These are phyloP conservation scores for Skeletonema menzelii DNA, from an alignment of 108 stramenopile species.

Conservation along the genomic window DNA sequence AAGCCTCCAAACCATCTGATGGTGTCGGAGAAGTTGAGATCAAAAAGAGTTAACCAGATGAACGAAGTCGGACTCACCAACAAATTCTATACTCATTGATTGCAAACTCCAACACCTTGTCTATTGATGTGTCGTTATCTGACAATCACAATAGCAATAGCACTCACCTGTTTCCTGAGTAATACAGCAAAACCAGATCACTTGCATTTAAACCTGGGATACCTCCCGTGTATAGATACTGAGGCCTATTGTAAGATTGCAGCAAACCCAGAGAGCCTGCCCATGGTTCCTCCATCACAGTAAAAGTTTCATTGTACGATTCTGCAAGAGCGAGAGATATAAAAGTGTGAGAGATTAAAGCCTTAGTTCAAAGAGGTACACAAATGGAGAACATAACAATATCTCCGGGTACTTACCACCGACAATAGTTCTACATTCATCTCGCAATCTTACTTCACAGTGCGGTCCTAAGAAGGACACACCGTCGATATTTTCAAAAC, in stretches of 20 bases:
- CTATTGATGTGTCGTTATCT: neutral
- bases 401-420: neutral
- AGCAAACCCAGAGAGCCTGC: neutral
- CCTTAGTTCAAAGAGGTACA: neutral
- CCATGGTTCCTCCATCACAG: neutral
- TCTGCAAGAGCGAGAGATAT: neutral
- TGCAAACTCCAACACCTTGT: neutral
- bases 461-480: neutral
- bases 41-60: neutral
- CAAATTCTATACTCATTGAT: neutral
- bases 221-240: neutral
- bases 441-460: neutral
- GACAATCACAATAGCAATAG: too few species aligned
- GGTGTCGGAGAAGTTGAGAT: neutral
- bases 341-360: too few species aligned
- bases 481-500: neutral
- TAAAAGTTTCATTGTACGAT: neutral
- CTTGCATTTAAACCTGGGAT: neutral
- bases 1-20: neutral
- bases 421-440: neutral
- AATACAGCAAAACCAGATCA: neutral
- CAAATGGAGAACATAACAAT: neutral
- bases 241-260: neutral
- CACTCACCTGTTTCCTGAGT: conserved; percentile 1
- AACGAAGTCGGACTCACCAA: neutral